Conservation (phyloP, 1,284 basidiomycete genomes). For the Meira miltonrushii region DNA sequence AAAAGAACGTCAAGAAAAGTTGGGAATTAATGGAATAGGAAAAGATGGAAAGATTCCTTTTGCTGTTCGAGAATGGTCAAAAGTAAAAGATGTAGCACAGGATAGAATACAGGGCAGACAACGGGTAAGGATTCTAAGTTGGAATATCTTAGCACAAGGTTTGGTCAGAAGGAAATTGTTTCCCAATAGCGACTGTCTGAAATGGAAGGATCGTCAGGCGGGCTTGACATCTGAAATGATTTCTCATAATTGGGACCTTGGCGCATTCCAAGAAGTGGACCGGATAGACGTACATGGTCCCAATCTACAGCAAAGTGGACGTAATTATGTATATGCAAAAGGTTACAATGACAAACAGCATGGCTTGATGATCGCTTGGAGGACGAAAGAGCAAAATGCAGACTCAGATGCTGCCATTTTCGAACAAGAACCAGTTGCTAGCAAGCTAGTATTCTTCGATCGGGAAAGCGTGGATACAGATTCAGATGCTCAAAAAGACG, state of each 20-base stretch:
- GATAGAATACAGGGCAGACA: background rate
- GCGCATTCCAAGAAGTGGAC: conserved; percentile 54
- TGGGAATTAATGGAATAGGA: background rate
- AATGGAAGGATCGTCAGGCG: conserved; percentile 47
- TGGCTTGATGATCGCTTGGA: conserved; percentile 47
- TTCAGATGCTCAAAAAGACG: conserved; percentile 9
- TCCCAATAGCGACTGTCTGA: conserved; percentile 54
- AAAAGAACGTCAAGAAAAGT: conserved; percentile 4
- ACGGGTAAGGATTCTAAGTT: conserved; percentile 16
- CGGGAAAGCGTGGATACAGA: conserved; percentile 21
- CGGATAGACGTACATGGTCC: conserved; percentile 45
- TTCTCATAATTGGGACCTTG: conserved; percentile 49
- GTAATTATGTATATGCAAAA: conserved; percentile 40
- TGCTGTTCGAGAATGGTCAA: conserved; percentile 9
- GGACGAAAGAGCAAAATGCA: background rate
- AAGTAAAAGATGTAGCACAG: background rate
- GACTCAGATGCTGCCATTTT: conserved; percentile 8
- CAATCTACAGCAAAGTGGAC: conserved; percentile 31
- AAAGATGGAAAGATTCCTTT: conserved; percentile 9
- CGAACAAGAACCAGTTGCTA: conserved; percentile 9
- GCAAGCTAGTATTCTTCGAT: conserved; percentile 30
- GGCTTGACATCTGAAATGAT: conserved; percentile 34
- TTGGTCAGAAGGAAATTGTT: conserved; percentile 54
- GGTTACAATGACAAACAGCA: conserved; percentile 49
- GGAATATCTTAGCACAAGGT: conserved; percentile 53